A percentile compares a stretch with the other conserved stretches of the same genome.
Evolutionary conservation across 148 eudicot genomes (phyloP).

Genomic region (Silene conica): DNA sequence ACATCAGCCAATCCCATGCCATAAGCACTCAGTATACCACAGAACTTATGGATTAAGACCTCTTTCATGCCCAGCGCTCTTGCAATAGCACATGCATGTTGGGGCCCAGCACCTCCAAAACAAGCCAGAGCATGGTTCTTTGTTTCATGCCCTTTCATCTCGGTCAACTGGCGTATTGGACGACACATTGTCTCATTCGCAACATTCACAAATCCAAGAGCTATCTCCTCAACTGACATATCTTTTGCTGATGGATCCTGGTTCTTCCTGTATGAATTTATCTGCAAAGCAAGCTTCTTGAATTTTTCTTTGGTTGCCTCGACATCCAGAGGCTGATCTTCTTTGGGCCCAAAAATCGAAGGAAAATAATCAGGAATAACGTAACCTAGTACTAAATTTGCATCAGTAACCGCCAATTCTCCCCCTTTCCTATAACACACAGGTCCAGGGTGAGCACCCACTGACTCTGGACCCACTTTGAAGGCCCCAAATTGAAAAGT

Average conservation of each 20-base stretch:
- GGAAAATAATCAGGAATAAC: conserved; percentile 92
- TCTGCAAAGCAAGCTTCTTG: conserved; percentile 71
- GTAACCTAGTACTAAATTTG: conserved; percentile 79
- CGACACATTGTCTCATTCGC: conserved; percentile 99
- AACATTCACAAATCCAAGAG: conserved; percentile 90
- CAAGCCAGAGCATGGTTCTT: conserved; percentile 94
- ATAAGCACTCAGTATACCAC: conserved; percentile 97
- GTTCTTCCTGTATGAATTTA: conserved; percentile 68
- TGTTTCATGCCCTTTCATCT: conserved; percentile 99
- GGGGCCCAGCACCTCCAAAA: conserved; percentile 99
- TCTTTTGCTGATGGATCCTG: conserved; percentile 68
- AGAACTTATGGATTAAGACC: conserved; percentile 84
- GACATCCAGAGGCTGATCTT: conserved; percentile 91
- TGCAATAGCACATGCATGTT: conserved; percentile 98
- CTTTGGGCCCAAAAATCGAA: conserved; percentile 87
- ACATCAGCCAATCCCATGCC: conserved; percentile 99
- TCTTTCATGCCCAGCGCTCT: conserved; percentile 93
- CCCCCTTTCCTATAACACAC: conserved; percentile 98
- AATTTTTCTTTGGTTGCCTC: conserved; percentile 65
- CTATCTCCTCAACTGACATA: conserved; percentile 91
- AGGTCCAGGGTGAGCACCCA: conserved; percentile 98
- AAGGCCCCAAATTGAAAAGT: conserved; percentile 94
- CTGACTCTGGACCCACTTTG: conserved; percentile 96
- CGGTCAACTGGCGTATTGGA: conserved; percentile 95
- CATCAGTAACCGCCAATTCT: conserved; percentile 91